Percentiles rank a stretch among this genome's conserved stretches.
Conservation (phyloP, 176 grass and related monocot species). For the Hordeum vulgare region MorexV3_pseudomolecules_assembly NC_058522.1:23205065-23205564, state of each 20-base stretch:
- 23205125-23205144: neutral
- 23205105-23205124: constrained; percentile 41
- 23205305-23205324: too few species aligned
- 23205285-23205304: too few species aligned
- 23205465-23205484: neutral
- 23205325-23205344: neutral
- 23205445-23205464: too few species aligned
- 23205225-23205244: neutral
- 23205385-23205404: neutral
- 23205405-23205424: neutral
- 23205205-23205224: neutral
- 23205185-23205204: neutral
- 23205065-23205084: constrained; percentile 96
- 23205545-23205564: constrained; percentile 69
- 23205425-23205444: neutral
- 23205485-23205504: neutral
- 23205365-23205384: neutral
- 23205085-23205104: constrained; percentile 93
- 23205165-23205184: too few species aligned
- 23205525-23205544: neutral
- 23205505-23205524: neutral
- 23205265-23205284: neutral
- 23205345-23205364: neutral
- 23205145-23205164: neutral
- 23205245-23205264: neutral